Evolutionary conservation across 371 early-diverging fungal genomes (phyloP), one percentile per base, ranked within the genome.

Genomic region (Batrachochytrium dendrobatidis): DNA sequence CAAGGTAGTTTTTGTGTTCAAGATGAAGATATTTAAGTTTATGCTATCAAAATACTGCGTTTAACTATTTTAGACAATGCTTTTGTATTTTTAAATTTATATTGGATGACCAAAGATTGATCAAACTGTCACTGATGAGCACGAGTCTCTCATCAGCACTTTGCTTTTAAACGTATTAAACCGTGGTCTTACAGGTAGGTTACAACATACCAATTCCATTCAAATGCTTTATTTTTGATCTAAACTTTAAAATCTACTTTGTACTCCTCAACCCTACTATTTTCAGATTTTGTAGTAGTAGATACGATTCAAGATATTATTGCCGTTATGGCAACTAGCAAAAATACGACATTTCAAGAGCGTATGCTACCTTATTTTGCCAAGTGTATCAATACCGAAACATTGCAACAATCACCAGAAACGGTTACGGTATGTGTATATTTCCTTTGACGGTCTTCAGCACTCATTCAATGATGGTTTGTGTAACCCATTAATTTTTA

Each of bases 241-340:
- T 17, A 39, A 39, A 17, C 15, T 39, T 20, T 39, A 20, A 39
- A 17, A 39, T 39, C 20, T 15, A 39, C 15, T 39, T n/a, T 39
- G 39, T 12, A n/a, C 39, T 39, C 15, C 15, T 39, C n/a, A n/a
- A 39, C 39, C 15, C 39, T 34, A 55, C 24, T 48, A 35, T 12
- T 24, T 28, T 29, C 68, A 60, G 90, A 89, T 68, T 75, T 76
- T 26, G 67, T 85, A 56, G 76, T 88, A 55, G 73, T 80, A 10
- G 80, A 88, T 60, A 80, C 86, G 39, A 79, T 92, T 24, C 73
- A 84, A 55, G 93, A 92, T 62, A 64, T 92, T 22, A 81, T 92
- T 63, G 86, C 86, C 54, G 78, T 77, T 18, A 70, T 95, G 70
- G 86, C 92, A 0, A 68, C 79, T 46, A 90, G 87, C 70, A 83